Conservation (phyloP, 805 yeast genomes). For the Grigorovia jiainica region DNA sequence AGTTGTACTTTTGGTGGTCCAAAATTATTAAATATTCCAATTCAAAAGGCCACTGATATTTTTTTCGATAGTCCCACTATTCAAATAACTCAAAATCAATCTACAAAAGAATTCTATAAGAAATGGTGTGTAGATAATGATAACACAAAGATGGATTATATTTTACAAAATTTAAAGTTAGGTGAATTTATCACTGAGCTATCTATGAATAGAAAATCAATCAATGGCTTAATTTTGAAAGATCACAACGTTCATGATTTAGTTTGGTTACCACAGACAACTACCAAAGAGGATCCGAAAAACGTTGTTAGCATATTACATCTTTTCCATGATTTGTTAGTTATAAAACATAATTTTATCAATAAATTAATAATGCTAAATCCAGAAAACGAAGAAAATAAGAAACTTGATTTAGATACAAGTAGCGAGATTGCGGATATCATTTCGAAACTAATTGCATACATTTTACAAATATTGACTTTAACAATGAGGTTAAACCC, state of each 20-base stretch:
- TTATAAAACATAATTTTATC: slow-evolving; percentile 15
- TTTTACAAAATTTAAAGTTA: slow-evolving; percentile 18
- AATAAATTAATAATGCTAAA: slow-evolving; percentile 12
- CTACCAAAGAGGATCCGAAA: slow-evolving; percentile 1
- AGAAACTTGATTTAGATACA: slow-evolving; percentile 7
- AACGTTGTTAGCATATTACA: slow-evolving; percentile 4
- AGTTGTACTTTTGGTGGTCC: slow-evolving; percentile 44
- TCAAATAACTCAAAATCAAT: neutral
- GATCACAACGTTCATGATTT: neutral
- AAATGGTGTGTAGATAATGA: slow-evolving; percentile 26
- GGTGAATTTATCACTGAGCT: slow-evolving; percentile 20
- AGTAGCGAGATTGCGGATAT: slow-evolving; percentile 11
- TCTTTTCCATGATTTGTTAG: slow-evolving; percentile 14
- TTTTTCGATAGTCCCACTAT: slow-evolving; percentile 4
- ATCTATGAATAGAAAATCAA: slow-evolving; percentile 18
- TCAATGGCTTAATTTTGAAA: slow-evolving; percentile 4
- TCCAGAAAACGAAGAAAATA: slow-evolving; percentile 3
- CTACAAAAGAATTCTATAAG: neutral
- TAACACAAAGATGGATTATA: slow-evolving; percentile 13
- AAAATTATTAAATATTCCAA: slow-evolving; percentile 23
- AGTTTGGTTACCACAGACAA: slow-evolving; percentile 11
- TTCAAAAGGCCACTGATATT: slow-evolving; percentile 12
- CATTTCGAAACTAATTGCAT: slow-evolving; percentile 17
- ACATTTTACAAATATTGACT: slow-evolving; percentile 18
- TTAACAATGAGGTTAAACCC: slow-evolving; percentile 22